Base-by-base conservation (phyloP, 2,329 filamentous ascomycete genomes). In the Aspergillus eucalypticola region DNA sequence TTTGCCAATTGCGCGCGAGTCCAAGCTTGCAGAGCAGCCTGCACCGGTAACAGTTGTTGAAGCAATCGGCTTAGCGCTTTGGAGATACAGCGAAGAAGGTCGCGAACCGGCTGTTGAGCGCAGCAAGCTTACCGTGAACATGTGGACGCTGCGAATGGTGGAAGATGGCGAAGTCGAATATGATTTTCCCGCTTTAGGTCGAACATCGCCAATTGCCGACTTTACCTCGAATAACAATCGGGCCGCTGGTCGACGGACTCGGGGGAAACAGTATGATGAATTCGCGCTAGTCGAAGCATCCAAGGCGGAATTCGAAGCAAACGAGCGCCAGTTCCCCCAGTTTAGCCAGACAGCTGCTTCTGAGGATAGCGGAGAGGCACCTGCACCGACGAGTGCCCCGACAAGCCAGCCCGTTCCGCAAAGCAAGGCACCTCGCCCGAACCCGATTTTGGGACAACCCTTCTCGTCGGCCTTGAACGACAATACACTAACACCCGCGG, bases 191-290 rank as follows among this genome's bases (percentile, higher is more conserved):
- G 80, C 86, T 0, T 73, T 89, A 32, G 81, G 78, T 8, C 79
- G 86, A 35, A 84, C 81, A 21, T 81, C 83, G 64, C 82, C 84
- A 0, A 80, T 88, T 56, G 81, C 82, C 3, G 86, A 88, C 67
- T 89, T 89, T 67, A 87, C 86, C 0, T 87, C 84, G 2, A 89
- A 88, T 74, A 89, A 89, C 70, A 88, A 87, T 64, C 81, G 86
- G 42, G 84, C 83, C 27, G 83, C 73, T 23, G 76, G 73, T 56
- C 82, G 83, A 5, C 77, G 86, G 54, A 82, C 84, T 46, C 78
- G 86, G 60, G 86, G 87, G 48, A 88, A 87, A 69, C 85, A 85
- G 1, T 88, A 86, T 75, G 86, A 89, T 66, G 86, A 88, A 63
- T 89, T 89, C 69, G 86, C 84, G 17, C 78, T 89, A 1, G 86